phyloP scores from a whole-genome alignment of 2,329 filamentous ascomycete species.

The Pyricularia sp. region DNA sequence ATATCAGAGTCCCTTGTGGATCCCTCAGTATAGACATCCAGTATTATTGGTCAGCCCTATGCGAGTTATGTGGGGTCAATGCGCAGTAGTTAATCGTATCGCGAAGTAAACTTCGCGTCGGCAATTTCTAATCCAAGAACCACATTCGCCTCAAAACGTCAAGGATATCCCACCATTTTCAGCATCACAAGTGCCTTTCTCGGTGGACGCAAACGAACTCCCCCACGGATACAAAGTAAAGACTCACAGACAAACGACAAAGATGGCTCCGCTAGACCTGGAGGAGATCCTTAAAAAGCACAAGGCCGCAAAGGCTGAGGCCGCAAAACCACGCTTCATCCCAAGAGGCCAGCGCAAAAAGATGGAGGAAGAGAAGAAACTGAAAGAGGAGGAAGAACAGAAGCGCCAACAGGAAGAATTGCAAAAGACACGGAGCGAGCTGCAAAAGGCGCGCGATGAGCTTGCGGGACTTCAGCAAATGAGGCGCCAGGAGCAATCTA shows the following conservation, averaged over 20 bases:
- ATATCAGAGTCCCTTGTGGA: too few relatives aligned
- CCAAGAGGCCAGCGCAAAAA: conserved; percentile 58
- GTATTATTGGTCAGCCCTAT: not conserved
- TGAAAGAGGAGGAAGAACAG: conserved; percentile 59
- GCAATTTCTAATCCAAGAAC: not conserved
- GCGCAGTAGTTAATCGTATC: not conserved
- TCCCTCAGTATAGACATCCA: not conserved
- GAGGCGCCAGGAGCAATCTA: not conserved
- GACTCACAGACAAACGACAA: not conserved
- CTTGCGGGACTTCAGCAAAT: not conserved
- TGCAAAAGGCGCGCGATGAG: conserved; percentile 22
- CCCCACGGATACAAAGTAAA: not conserved
- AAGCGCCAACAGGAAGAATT: conserved; percentile 20
- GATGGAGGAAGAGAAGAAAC: conserved; percentile 43
- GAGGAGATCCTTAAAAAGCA: conserved; percentile 81
- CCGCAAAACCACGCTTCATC: conserved; percentile 80
- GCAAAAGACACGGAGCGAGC: conserved; percentile 47
- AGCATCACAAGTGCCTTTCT: not conserved
- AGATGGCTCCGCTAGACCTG: conserved; percentile 57
- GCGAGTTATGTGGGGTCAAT: not conserved
- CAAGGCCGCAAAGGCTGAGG: conserved; percentile 74
- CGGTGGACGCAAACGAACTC: not conserved
- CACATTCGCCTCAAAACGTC: not conserved
- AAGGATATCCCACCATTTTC: not conserved
- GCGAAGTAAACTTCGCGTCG: not conserved